A percentile compares a stretch with the other conserved stretches of the same genome.
phyloP scores from a whole-genome alignment of 2,329 filamentous ascomycete genomes.

The Alternaria atra region DNA sequence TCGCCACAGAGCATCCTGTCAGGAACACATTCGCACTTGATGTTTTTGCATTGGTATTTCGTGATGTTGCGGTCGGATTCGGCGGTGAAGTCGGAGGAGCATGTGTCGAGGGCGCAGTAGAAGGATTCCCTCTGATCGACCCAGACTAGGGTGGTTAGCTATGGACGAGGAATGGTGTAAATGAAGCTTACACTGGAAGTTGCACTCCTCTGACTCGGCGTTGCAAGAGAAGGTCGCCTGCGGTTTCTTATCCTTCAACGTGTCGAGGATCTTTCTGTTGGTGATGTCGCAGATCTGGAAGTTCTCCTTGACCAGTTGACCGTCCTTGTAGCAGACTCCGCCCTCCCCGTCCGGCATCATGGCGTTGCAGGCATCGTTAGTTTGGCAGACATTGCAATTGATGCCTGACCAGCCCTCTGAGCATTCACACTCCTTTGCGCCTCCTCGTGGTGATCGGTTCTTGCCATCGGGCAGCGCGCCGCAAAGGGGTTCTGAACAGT shows the following conservation, averaged over 20 bases:
- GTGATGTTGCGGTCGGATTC: slow-evolving; percentile 79
- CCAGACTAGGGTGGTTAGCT: slow-evolving; percentile 73
- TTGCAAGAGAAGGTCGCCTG: slow-evolving; percentile 96
- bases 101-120: slow-evolving; percentile 89
- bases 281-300: slow-evolving; percentile 98
- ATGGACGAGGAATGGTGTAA: neutral
- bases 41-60: slow-evolving; percentile 82
- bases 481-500: slow-evolving; percentile 90
- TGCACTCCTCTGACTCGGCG: slow-evolving; percentile 76
- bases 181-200: slow-evolving; percentile 82
- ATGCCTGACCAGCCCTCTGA: slow-evolving; percentile 95
- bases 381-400: slow-evolving; percentile 94
- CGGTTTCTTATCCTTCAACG: slow-evolving; percentile 83
- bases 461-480: slow-evolving; percentile 82
- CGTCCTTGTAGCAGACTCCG: slow-evolving; percentile 91
- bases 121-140: slow-evolving; percentile 94
- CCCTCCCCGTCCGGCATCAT: slow-evolving; percentile 84
- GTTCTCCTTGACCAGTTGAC: slow-evolving; percentile 90
- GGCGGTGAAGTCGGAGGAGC: slow-evolving; percentile 75
- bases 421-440: slow-evolving; percentile 76
- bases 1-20: slow-evolving; percentile 95
- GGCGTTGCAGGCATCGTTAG: slow-evolving; percentile 82
- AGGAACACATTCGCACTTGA: slow-evolving; percentile 86
- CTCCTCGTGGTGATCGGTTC: slow-evolving; percentile 78
- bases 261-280: slow-evolving; percentile 89